Evolutionary conservation across 345 rosid genomes (phyloP).

Genomic region (Durio zibethinus): DNA sequence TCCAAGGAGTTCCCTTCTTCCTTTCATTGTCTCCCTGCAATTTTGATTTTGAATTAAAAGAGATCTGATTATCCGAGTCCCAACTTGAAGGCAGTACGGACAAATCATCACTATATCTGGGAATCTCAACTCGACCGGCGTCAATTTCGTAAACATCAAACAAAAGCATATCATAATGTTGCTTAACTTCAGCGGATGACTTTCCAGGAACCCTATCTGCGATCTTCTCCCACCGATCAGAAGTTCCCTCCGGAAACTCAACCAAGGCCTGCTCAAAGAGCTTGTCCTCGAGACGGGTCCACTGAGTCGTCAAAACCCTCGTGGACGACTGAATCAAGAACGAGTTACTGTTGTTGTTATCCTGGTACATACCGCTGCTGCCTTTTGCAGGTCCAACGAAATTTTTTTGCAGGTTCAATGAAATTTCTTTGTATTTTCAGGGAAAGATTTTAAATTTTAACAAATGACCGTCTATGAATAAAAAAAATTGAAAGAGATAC

Average conservation of each 20-base stretch:
- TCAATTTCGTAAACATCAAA: conserved; percentile 68
- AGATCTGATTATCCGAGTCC: conserved; percentile 39
- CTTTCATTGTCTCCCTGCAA: conserved; percentile 40
- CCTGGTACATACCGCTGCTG: neutral
- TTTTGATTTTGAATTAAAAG: conserved; percentile 25
- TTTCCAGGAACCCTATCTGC: conserved; percentile 48
- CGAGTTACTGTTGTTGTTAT: neutral
- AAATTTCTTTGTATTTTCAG: neutral
- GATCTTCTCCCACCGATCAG: conserved; percentile 66
- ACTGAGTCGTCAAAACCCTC: conserved; percentile 17
- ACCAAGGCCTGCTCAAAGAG: conserved; percentile 64
- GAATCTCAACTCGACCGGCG: conserved; percentile 58
- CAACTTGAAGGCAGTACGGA: conserved; percentile 17
- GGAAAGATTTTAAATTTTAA: too few species aligned
- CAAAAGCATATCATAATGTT: conserved; percentile 56
- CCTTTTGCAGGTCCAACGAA: neutral
- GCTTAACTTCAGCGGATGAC: conserved; percentile 41
- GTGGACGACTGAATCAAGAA: neutral
- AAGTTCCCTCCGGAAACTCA: conserved; percentile 42
- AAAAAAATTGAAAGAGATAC: too few species aligned
- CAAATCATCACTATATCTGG: conserved; percentile 50
- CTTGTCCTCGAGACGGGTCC: conserved; percentile 74
- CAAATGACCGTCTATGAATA: too few species aligned
- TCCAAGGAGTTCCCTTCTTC: conserved; percentile 81
- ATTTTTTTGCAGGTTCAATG: neutral